Conservation (phyloP, 1,284 basidiomycete genomes). For the Anthracocystis panici-leucophaei region DNA sequence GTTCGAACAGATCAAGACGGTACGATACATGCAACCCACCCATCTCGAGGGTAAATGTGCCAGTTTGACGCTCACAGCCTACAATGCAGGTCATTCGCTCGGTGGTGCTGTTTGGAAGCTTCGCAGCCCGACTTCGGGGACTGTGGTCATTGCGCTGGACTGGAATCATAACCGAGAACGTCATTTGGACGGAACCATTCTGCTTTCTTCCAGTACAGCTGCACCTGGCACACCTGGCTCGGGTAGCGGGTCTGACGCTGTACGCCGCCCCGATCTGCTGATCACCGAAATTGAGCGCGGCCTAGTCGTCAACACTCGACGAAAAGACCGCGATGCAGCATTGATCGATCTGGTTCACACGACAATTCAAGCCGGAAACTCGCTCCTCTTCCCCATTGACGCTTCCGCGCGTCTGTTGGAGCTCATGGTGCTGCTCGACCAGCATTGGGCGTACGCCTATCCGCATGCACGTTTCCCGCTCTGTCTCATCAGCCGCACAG, state of each 20-base stretch:
- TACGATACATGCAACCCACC: constrained; percentile 94
- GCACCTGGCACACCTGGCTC: constrained; percentile 36
- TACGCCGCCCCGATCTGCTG: constrained; percentile 74
- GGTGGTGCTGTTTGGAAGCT: constrained; percentile 99
- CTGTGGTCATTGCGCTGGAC: constrained; percentile 93
- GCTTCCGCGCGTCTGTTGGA: constrained; percentile 93
- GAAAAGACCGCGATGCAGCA: constrained; percentile 88
- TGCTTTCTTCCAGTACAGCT: constrained; percentile 53
- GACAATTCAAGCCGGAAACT: constrained; percentile 82
- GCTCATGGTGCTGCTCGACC: constrained; percentile 91
- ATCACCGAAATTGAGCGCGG: constrained; percentile 89
- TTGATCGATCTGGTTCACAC: constrained; percentile 78
- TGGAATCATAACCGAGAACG: constrained; percentile 97
- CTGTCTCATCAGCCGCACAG: constrained; percentile 89
- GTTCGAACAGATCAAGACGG: constrained; percentile 89
- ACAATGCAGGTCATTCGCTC: constrained; percentile 93
- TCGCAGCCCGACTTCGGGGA: constrained; percentile 93
- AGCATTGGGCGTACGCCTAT: constrained; percentile 91
- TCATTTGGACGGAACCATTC: constrained; percentile 92
- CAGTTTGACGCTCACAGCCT: constrained; percentile 88
- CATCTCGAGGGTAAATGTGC: constrained; percentile 83
- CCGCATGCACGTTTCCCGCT: constrained; percentile 75
- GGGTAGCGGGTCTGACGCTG: constrained; percentile 46
- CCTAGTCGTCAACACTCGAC: constrained; percentile 82
- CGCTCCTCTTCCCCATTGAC: constrained; percentile 90